Base-by-base conservation (phyloP, 345 rosid genomes). In the Eucalyptus guilfoylei region DNA sequence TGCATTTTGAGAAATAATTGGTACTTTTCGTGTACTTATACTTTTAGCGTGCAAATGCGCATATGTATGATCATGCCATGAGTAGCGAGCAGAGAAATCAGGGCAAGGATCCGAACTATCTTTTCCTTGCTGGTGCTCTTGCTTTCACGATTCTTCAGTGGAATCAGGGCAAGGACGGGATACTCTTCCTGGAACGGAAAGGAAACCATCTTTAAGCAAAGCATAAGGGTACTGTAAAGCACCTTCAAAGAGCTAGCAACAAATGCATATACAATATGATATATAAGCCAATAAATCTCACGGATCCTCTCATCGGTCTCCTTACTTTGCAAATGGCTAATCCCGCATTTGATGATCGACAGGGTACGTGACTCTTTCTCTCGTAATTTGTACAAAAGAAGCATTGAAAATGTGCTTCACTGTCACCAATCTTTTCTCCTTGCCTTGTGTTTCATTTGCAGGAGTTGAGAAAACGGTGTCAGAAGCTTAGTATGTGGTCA, bases 401-500 rank as follows among this genome's bases (percentile, higher is more conserved):
- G 58, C 45, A 37, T 3, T 72, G 45, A 72, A 34, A 37, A 72
- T 72, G 14, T 37, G 81, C 81, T 11, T 11, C 26, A 19, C 45
- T 37, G 45, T 47, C n/a, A 69, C 8, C 52, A 48, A 32, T 30
- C 34, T 44, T 47, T 44, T 52, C 58, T 52, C 58, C 58, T 52
- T 76, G 34, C 45, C 30, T 28, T 50, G 32, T 19, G 64, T 58
- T 7, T 16, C 37, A 86, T 85, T 54, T 28, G 52, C 60, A 86
- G 88, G 85, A 88, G 24, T 42, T 14, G 85, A 62, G 87, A 93
- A 67, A 89, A 89, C 93, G 72, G 81, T 69, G 23, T 92, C 97
- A 40, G 94, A 92, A 42, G 87, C 92, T n/a, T 95, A 94, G 92
- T 95, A 94, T 91, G 45, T 62, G 19, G 88, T 95, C 88, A 93